Evolutionary conservation across 768 basidiomycete species (phyloP).

Genomic region (Cystobasidiopsis lactophilus): DNA sequence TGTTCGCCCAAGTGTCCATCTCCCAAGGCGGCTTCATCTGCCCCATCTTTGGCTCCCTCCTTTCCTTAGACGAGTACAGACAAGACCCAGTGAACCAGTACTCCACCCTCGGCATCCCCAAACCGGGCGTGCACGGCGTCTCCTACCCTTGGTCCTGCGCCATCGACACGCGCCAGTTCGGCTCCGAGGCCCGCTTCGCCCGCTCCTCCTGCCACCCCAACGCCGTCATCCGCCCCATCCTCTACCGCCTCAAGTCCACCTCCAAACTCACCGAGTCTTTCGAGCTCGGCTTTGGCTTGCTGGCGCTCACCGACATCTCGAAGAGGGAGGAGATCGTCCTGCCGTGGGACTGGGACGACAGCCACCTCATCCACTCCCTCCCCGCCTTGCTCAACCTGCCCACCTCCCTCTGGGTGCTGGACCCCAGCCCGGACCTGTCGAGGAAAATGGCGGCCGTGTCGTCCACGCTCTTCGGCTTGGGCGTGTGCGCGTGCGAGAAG

Average conservation of each 20-base stretch:
- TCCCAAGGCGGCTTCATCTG: constrained; percentile 37
- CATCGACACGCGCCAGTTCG: constrained; percentile 53
- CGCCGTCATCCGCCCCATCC: constrained; percentile 38
- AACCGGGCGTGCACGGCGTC: constrained; percentile 57
- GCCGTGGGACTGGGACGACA: constrained; percentile 95
- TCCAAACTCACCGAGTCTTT: constrained; percentile 10
- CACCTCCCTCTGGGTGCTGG: neutral
- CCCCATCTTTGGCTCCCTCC: constrained; percentile 41
- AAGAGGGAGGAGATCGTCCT: constrained; percentile 67
- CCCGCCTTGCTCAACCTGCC: constrained; percentile 40
- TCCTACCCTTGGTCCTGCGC: constrained; percentile 52
- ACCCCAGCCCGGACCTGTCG: constrained; percentile 2
- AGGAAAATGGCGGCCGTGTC: neutral
- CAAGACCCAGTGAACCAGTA: constrained; percentile 71
- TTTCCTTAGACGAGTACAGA: constrained; percentile 46
- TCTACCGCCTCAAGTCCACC: constrained; percentile 23
- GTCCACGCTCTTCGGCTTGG: constrained; percentile 7
- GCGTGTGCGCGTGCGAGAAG: constrained; percentile 12
- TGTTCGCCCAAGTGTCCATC: constrained; percentile 43
- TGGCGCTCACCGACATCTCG: constrained; percentile 50
- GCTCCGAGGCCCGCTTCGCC: constrained; percentile 41
- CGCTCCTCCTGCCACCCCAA: constrained; percentile 45
- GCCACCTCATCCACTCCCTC: constrained; percentile 54
- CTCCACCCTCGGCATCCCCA: constrained; percentile 46
- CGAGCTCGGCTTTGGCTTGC: constrained; percentile 49